A percentile compares a stretch with the other conserved stretches of the same genome.
phyloP scores from a whole-genome alignment of 2,329 filamentous ascomycete genomes.

The Rhinocladiella mackenziei region DNA sequence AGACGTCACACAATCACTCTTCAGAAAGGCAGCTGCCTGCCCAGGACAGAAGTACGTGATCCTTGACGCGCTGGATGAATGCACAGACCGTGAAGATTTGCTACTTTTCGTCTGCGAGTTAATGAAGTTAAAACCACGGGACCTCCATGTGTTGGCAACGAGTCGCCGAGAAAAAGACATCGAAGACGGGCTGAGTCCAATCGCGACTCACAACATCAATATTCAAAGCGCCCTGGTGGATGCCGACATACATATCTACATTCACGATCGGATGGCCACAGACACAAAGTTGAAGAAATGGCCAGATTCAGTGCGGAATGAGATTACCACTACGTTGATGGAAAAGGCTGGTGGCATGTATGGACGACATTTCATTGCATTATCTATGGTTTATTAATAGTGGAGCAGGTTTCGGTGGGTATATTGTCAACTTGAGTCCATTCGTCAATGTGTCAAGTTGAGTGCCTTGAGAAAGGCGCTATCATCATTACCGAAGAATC shows the following conservation, averaged over 20 bases:
- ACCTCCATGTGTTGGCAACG: constrained; percentile 17
- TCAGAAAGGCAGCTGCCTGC: constrained; percentile 4
- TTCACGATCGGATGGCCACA: constrained; percentile 13
- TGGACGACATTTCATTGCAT: neutral
- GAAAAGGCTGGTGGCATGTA: constrained; percentile 26
- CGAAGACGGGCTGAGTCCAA: constrained; percentile 10
- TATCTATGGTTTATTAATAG: neutral
- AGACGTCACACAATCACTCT: neutral
- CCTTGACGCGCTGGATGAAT: constrained; percentile 26
- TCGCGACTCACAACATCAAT: neutral
- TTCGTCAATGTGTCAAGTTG: constrained; percentile 25
- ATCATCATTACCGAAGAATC: constrained; percentile 25
- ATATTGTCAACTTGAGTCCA: too few relatives aligned
- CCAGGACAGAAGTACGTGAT: constrained; percentile 14
- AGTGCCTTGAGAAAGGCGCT: constrained; percentile 22
- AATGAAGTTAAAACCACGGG: constrained; percentile 1
- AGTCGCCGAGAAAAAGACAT: constrained; percentile 23
- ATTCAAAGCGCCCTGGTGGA: too few relatives aligned
- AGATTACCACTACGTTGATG: constrained; percentile 31
- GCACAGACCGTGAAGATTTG: constrained; percentile 13
- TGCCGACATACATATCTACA: constrained; percentile 21
- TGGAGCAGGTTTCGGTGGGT: too few relatives aligned
- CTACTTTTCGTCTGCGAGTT: constrained; percentile 10
- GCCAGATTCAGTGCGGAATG: constrained; percentile 7
- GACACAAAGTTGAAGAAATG: constrained; percentile 16